phyloP scores from a whole-genome alignment of 129 eudicot genomes.

The Calendula officinalis region DNA sequence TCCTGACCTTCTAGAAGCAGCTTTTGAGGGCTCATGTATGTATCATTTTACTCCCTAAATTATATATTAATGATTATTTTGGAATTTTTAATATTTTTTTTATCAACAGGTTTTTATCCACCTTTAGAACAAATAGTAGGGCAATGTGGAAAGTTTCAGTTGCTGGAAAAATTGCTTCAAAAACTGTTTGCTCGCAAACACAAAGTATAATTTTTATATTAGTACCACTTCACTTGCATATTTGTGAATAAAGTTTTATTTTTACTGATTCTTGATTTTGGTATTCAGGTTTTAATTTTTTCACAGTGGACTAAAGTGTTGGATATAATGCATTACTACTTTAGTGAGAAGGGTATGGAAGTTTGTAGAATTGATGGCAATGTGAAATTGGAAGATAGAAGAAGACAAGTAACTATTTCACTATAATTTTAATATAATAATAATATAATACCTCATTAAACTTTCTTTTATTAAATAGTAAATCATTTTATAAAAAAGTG shows the following conservation, averaged over 20 bases:
- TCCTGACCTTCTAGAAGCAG: slow-evolving; percentile 88
- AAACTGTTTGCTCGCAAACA: slow-evolving; percentile 77
- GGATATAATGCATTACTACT: slow-evolving; percentile 93
- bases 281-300: slow-evolving; percentile 73
- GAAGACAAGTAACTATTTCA: slow-evolving; percentile 49
- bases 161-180: slow-evolving; percentile 65
- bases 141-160: slow-evolving; percentile 91
- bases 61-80: not conserved
- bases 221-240: too few species aligned
- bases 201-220: slow-evolving; percentile 40
- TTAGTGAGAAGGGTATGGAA: slow-evolving; percentile 63
- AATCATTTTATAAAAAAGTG: too few species aligned
- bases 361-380: slow-evolving; percentile 95
- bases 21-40: slow-evolving; percentile 87
- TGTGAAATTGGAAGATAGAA: slow-evolving; percentile 79
- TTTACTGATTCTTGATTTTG: slow-evolving; percentile 16
- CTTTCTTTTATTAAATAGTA: not conserved
- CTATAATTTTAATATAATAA: not conserved
- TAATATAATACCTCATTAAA: not conserved
- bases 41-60: not conserved
- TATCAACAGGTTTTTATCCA: slow-evolving; percentile 66
- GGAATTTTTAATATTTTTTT: not conserved
- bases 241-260: too few species aligned
- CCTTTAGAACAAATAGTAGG: slow-evolving; percentile 81
- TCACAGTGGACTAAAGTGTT: slow-evolving; percentile 92